phyloP scores from a whole-genome alignment of 257 asterid species.

The Haberlea rhodopensis region DNA sequence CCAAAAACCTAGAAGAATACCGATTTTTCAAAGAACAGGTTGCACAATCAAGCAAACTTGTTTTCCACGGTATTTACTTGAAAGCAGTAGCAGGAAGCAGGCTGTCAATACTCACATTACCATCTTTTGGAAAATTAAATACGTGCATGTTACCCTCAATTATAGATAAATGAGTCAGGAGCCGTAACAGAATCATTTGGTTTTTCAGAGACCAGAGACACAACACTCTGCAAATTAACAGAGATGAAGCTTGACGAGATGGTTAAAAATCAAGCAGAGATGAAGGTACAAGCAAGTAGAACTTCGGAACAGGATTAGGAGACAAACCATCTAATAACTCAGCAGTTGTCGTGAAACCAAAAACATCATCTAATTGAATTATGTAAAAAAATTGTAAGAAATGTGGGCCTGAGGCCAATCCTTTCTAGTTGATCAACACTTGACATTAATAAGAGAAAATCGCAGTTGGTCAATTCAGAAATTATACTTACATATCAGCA shows the following conservation, averaged over 20 bases:
- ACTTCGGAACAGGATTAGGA: slow-evolving; percentile 6
- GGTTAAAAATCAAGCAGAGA: neutral
- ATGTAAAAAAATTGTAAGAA: too few relatives aligned
- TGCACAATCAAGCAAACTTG: neutral
- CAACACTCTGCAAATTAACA: neutral
- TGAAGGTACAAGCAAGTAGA: neutral
- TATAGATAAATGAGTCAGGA: neutral
- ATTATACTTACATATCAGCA: slow-evolving; percentile 66
- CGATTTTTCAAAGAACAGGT: neutral
- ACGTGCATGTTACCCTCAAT: neutral
- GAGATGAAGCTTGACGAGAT: slow-evolving; percentile 9
- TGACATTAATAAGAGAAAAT: slow-evolving; percentile 13
- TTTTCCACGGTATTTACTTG: too few relatives aligned
- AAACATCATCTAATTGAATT: too few relatives aligned
- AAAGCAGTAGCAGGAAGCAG: neutral
- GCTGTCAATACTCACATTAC: neutral
- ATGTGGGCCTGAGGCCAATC: slow-evolving; percentile 26
- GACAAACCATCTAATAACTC: neutral
- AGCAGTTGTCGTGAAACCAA: slow-evolving; percentile 13
- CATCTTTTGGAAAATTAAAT: too few relatives aligned
- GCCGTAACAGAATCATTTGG: neutral
- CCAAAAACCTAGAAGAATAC: slow-evolving; percentile 8
- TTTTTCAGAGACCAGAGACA: neutral
- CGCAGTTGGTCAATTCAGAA: slow-evolving; percentile 14
- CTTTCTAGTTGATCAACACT: neutral